phyloP scores from a whole-genome alignment of 495 filamentous ascomycete genomes.

The Hamigera avellanea region DNA sequence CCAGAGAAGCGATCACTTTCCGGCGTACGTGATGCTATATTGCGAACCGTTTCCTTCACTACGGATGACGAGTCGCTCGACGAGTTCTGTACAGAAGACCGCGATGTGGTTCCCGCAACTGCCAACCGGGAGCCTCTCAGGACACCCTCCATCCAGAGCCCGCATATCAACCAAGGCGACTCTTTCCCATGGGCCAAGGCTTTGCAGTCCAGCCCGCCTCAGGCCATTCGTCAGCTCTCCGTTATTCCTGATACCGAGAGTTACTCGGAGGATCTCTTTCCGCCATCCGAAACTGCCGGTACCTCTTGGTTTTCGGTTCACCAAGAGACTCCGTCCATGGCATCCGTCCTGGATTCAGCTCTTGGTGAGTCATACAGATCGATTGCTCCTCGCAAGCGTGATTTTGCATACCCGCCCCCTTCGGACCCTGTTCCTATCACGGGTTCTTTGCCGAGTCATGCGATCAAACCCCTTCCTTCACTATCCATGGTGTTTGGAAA shows the following conservation, averaged over 20 bases:
- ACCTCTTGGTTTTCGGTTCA: conserved; percentile 63
- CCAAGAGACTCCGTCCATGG: conserved; percentile 63
- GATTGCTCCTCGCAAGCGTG: conserved; percentile 33
- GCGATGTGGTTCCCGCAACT: conserved; percentile 57
- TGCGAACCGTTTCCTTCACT: conserved; percentile 79
- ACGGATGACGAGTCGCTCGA: conserved; percentile 85
- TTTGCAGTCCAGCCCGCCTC: conserved; percentile 63
- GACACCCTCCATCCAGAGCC: conserved; percentile 88
- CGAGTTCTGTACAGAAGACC: conserved; percentile 84
- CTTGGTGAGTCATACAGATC: conserved; percentile 61
- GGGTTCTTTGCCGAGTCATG: conserved; percentile 65
- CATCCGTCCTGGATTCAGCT: conserved; percentile 65
- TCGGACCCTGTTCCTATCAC: conserved; percentile 51
- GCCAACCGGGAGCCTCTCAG: conserved; percentile 92
- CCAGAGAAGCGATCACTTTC: conserved; percentile 77
- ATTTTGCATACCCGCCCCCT: conserved; percentile 23
- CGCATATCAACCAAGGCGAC: conserved; percentile 62
- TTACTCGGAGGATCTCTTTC: conserved; percentile 83
- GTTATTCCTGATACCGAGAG: conserved; percentile 68
- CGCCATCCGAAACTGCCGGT: conserved; percentile 58
- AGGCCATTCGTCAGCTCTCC: conserved; percentile 72
- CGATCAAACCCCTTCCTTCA: conserved; percentile 49
- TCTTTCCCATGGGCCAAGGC: conserved; percentile 96
- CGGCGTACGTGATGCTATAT: conserved; percentile 62
- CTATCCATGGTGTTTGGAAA: conserved; percentile 71